Base-by-base conservation (phyloP, 345 rosid genomes). In the Kandelia obovata region DNA sequence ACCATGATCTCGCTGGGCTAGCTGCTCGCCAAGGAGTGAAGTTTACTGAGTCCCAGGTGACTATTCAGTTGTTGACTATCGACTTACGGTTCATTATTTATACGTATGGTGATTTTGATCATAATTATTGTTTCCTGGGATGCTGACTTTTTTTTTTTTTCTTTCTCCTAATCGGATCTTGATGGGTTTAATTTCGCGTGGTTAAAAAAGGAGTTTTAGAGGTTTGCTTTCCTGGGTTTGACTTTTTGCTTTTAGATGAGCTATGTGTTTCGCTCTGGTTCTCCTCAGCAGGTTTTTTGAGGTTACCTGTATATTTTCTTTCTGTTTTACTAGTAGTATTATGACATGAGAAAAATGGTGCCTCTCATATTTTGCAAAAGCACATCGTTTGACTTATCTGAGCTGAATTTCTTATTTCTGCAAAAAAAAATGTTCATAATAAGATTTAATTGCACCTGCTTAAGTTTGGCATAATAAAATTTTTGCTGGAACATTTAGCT, bases 1-100 rank as follows among this genome's bases (percentile, higher is more conserved):
- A 94, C n/a, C 97, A 91, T 69, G 98, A 94, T 87, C 91, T 94
- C 59, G 65, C 98, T 2, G 98, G 98, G 32, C 90, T 91, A 15
- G 95, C 82, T 0, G 92, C 90, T 3, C 73, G 86, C 76, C 92
- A 80, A 70, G 79, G 82, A 37, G 81, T 80, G 78, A 91, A 94
- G 87, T 91, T 94, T 83, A 81, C 86, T 17, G 88, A 88, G 75
- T 79, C 98, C 80, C 98, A 91, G 97, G 98, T 91, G 66, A 47
- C 10, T 25, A 25, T 56, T 21, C 16, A 6, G 16, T 49, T 58
- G 17, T 53, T 43, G 47, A 49, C 31, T 11, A 19, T 2, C 52
- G 57, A n/a, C 32, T 66, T 21, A 6, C 60, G 35, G 19, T 39
- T 53, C 31, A 25, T 5, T 23, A 21, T 61, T 23, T 47, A 60